Conservation (phyloP, 257 asterid species). For the Solanum microdontum region DNA sequence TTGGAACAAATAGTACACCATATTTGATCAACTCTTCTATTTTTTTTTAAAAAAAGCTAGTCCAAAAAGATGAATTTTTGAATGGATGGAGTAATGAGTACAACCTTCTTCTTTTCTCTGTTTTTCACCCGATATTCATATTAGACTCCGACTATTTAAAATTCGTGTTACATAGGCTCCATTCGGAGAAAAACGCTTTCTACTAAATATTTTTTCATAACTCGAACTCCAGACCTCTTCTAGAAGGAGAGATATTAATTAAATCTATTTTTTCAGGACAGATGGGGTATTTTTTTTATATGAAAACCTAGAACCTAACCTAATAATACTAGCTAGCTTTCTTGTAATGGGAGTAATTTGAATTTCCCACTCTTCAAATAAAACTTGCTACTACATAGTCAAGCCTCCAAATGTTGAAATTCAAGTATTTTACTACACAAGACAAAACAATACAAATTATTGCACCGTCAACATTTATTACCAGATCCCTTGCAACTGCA, state of each 20-base stretch:
- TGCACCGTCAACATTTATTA: not conserved
- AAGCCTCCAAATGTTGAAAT: not conserved
- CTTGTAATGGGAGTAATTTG: not conserved
- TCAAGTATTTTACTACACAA: not conserved
- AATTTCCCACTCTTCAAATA: not conserved
- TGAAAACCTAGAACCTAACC: not conserved
- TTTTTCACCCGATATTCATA: too few species aligned
- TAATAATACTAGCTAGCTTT: not conserved
- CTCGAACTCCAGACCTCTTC: not conserved
- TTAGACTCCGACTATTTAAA: rapidly evolving
- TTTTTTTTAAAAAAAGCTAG: not conserved
- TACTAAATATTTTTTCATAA: too few species aligned
- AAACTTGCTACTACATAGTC: not conserved
- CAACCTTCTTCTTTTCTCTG: not conserved
- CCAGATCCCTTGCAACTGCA: not conserved
- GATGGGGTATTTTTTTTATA: not conserved
- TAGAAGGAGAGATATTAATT: not conserved
- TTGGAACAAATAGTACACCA: not conserved
- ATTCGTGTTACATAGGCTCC: rapidly evolving
- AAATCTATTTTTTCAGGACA: not conserved
- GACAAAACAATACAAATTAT: not conserved
- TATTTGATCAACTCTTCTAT: not conserved
- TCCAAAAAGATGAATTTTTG: not conserved
- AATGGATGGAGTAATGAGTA: not conserved
- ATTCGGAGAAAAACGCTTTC: rapidly evolving